phyloP scores from a whole-genome alignment of 805 yeast species.

The Cyberlindnera bimundalis region DNA sequence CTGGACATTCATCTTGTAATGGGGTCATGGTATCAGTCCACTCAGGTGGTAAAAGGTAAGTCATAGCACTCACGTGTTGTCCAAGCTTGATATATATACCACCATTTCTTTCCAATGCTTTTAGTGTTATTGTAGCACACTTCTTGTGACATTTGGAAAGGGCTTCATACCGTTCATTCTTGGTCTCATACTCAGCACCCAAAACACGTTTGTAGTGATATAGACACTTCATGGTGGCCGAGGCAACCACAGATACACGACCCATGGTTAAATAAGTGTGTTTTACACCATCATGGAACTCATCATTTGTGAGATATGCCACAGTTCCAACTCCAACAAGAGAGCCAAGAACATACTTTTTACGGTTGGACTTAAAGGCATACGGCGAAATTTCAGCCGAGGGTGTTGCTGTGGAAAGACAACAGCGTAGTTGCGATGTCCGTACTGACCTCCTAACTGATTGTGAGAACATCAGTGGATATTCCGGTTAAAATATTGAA shows the following conservation, averaged over 20 bases:
- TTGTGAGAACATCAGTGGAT: no score
- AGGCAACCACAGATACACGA: slow-evolving; percentile 38
- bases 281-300: slow-evolving; percentile 12
- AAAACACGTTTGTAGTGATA: slow-evolving; percentile 60
- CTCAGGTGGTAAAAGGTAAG: slow-evolving; percentile 84
- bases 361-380: no score
- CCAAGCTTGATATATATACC: slow-evolving; percentile 94
- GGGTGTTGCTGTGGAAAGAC: no score
- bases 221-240: slow-evolving; percentile 74
- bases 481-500: no score
- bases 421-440: no score
- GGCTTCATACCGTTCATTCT: slow-evolving; percentile 48
- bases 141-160: slow-evolving; percentile 62
- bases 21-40: slow-evolving; percentile 97
- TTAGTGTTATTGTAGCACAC: slow-evolving; percentile 76
- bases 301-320: slow-evolving; percentile 13
- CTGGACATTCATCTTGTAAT: slow-evolving; percentile 86
- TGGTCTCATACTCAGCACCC: slow-evolving; percentile 37
- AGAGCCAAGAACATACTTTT: slow-evolving; percentile 10
- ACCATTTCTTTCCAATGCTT: slow-evolving; percentile 80
- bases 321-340: slow-evolving; percentile 6
- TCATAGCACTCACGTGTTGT: slow-evolving; percentile 89
- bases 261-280: slow-evolving; percentile 18
- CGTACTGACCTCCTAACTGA: no score
- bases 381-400: no score